These are phyloP conservation scores for Pseudogymnoascus sp. DNA, from an alignment of 2,329 filamentous ascomycete genomes.

Conservation along the genomic window DNA sequence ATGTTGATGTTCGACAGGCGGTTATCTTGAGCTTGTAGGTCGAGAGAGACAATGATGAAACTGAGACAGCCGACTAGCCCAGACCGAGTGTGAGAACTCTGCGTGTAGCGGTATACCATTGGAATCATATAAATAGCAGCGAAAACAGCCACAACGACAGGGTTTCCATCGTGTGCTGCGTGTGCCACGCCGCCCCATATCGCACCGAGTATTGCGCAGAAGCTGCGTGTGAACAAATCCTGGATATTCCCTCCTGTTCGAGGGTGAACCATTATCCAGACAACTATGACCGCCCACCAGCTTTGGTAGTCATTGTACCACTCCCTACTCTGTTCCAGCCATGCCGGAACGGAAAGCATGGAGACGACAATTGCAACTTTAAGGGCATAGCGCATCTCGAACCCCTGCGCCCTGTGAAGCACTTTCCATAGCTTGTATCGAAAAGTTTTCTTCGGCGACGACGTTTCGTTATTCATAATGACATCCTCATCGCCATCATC, in stretches of 20 bases:
- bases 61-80: conserved; percentile 52
- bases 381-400: conserved; percentile 51
- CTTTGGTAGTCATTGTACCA: conserved; percentile 52
- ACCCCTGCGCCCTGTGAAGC: conserved; percentile 49
- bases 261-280: conserved; percentile 48
- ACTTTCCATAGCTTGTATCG: conserved; percentile 44
- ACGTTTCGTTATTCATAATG: conserved; percentile 35
- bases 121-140: conserved; percentile 52
- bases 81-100: conserved; percentile 50
- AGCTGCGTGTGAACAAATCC: conserved; percentile 46
- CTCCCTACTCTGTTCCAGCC: conserved; percentile 36
- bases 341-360: conserved; percentile 48
- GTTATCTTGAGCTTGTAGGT: conserved; percentile 23
- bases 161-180: conserved; percentile 45
- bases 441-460: conserved; percentile 33
- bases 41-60: conserved; percentile 48
- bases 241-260: conserved; percentile 52
- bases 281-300: conserved; percentile 54
- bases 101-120: conserved; percentile 51
- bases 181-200: conserved; percentile 49
- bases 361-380: conserved; percentile 48
- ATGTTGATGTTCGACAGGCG: conserved; percentile 32
- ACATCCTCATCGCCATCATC: conserved; percentile 33
- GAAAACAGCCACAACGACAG: conserved; percentile 49
- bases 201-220: conserved; percentile 45